Conservation (phyloP, 345 rosid species). For the Lumnitzera racemosa region DNA sequence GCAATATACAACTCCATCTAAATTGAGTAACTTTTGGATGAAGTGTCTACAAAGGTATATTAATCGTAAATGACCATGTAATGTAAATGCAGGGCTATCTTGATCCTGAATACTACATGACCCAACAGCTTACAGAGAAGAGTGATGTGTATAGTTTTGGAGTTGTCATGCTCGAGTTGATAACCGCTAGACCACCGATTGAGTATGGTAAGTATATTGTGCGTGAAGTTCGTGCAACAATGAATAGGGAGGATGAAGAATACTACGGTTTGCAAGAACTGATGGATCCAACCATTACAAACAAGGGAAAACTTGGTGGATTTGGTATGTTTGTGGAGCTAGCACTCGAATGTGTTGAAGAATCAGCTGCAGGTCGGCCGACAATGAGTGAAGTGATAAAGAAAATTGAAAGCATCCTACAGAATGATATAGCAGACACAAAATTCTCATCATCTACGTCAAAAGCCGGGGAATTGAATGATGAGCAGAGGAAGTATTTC, state of each 20-base stretch:
- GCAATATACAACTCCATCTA: neutral
- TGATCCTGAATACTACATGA: slow-evolving; percentile 27
- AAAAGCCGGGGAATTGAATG: slow-evolving; percentile 2
- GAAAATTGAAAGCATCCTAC: slow-evolving; percentile 23
- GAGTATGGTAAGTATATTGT: slow-evolving; percentile 19
- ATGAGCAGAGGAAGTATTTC: slow-evolving; percentile 11
- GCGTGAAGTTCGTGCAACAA: slow-evolving; percentile 8
- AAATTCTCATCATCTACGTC: slow-evolving; percentile 9
- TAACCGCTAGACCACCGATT: slow-evolving; percentile 19
- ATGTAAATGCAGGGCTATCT: slow-evolving; percentile 19
- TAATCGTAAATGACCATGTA: neutral
- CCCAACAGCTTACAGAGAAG: slow-evolving; percentile 21
- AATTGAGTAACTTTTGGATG: neutral
- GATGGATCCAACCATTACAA: slow-evolving; percentile 12
- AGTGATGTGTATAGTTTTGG: slow-evolving; percentile 31
- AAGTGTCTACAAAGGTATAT: no score
- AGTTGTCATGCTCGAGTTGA: slow-evolving; percentile 23
- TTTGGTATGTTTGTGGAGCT: slow-evolving; percentile 20
- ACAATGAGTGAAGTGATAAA: slow-evolving; percentile 31
- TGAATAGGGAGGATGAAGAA: slow-evolving; percentile 12
- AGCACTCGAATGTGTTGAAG: slow-evolving; percentile 24
- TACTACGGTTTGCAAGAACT: slow-evolving; percentile 8
- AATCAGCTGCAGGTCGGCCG: slow-evolving; percentile 19
- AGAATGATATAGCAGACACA: slow-evolving; percentile 15
- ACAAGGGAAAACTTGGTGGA: slow-evolving; percentile 16